These are phyloP conservation scores for Dioscorea cayenensis DNA, from an alignment of 116 monocot species.

Conservation along the genomic window DNA sequence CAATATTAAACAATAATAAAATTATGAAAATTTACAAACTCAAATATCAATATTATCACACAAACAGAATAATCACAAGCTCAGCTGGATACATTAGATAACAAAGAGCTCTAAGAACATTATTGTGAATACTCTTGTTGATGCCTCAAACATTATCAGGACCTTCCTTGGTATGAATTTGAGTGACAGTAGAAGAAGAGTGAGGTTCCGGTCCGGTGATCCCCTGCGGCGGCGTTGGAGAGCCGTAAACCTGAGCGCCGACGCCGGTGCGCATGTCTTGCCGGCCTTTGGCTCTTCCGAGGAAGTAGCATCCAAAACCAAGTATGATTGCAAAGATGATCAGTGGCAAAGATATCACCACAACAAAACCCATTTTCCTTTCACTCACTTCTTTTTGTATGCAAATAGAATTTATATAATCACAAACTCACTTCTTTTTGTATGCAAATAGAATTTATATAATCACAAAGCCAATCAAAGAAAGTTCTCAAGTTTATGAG, in stretches of 20 bases:
- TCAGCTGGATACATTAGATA: too few species aligned
- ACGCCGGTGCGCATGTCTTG: slow-evolving; percentile 44
- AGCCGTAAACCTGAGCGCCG: slow-evolving; percentile 50
- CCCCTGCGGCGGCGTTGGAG: slow-evolving; percentile 33
- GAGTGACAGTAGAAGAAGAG: neutral
- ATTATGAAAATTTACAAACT: too few species aligned
- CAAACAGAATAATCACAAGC: neutral
- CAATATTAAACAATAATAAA: too few species aligned
- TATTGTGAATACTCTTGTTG: too few species aligned
- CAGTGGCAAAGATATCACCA: slow-evolving; percentile 66
- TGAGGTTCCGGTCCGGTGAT: neutral
- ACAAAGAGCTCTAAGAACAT: too few species aligned
- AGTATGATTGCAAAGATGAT: slow-evolving; percentile 60
- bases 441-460: too few species aligned
- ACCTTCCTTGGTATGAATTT: slow-evolving; percentile 16
- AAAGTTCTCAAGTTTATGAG: too few species aligned
- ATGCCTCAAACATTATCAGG: slow-evolving; percentile 24
- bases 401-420: too few species aligned
- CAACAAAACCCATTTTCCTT: slow-evolving; percentile 43
- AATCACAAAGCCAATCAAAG: too few species aligned
- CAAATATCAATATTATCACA: too few species aligned
- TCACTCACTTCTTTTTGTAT: too few species aligned
- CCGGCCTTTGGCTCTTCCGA: slow-evolving; percentile 54
- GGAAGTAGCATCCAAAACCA: slow-evolving; percentile 66
- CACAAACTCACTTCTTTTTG: too few species aligned